These are phyloP conservation scores for Ceriops decandra DNA, from an alignment of 345 rosid species.

Conservation along the genomic window DNA sequence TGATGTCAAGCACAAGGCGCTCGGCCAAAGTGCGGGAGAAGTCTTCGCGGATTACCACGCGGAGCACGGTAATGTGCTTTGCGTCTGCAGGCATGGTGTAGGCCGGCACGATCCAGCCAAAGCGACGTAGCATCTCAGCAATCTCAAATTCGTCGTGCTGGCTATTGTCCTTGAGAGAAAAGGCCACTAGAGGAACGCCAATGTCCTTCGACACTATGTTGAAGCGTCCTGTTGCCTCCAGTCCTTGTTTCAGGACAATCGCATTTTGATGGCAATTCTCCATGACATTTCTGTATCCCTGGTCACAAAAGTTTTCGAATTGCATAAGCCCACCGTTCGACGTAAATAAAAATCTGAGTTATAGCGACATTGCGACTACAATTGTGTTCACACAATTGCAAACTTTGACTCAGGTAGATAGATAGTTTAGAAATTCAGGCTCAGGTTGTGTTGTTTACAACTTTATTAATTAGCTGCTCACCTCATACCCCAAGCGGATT, in stretches of 20 bases:
- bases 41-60: constrained; percentile 88
- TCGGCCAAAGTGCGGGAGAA: constrained; percentile 88
- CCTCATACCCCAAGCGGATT: constrained; percentile 80
- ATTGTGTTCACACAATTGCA: too few relatives aligned
- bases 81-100: constrained; percentile 92
- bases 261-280: constrained; percentile 82
- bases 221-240: constrained; percentile 68
- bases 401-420: too few relatives aligned
- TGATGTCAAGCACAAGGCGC: constrained; percentile 72
- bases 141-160: constrained; percentile 71
- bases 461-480: constrained; percentile 19
- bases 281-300: constrained; percentile 88
- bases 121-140: constrained; percentile 73
- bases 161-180: constrained; percentile 72
- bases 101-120: constrained; percentile 94
- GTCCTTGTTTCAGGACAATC: constrained; percentile 59
- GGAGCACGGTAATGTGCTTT: constrained; percentile 80
- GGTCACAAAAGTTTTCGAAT: background rate
- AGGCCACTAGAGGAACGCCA: constrained; percentile 88
- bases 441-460: too few relatives aligned
- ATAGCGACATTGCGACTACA: too few relatives aligned
- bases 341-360: too few relatives aligned
- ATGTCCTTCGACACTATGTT: constrained; percentile 73
- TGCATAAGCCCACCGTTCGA: too few relatives aligned
- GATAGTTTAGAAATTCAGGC: too few relatives aligned